Evolutionary conservation across 2,329 filamentous ascomycete genomes (phyloP).

Genomic region (Ascochyta lentis): DNA sequence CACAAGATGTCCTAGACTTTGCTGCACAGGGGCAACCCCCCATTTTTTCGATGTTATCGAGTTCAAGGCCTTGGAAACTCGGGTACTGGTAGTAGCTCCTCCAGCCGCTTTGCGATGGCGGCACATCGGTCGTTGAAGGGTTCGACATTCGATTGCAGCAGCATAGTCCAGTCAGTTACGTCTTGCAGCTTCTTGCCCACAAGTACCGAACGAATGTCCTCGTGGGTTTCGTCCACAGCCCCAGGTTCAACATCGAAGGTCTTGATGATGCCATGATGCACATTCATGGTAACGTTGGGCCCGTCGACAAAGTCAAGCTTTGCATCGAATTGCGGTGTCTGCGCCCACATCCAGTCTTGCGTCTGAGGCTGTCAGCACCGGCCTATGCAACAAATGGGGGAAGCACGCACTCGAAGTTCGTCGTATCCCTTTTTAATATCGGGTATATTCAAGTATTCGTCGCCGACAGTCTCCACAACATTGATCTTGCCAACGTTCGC

Average conservation of each 20-base stretch:
- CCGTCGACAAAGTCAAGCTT: slow-evolving; percentile 56
- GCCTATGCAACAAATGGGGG: background rate
- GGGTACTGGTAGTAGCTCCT: slow-evolving; percentile 33
- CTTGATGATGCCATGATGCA: slow-evolving; percentile 64
- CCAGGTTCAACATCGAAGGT: slow-evolving; percentile 47
- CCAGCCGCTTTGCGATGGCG: slow-evolving; percentile 26
- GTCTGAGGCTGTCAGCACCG: slow-evolving; percentile 57
- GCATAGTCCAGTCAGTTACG: slow-evolving; percentile 50
- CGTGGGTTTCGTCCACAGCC: slow-evolving; percentile 12
- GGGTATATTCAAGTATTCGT: slow-evolving; percentile 57
- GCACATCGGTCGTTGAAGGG: slow-evolving; percentile 21
- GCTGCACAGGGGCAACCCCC: no score
- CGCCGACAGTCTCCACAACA: slow-evolving; percentile 58
- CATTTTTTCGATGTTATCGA: no score
- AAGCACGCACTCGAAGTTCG: slow-evolving; percentile 64
- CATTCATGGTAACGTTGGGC: slow-evolving; percentile 34
- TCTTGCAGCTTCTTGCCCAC: slow-evolving; percentile 58
- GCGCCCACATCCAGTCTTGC: slow-evolving; percentile 77
- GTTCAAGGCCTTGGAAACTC: slow-evolving; percentile 11
- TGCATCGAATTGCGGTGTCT: slow-evolving; percentile 84
- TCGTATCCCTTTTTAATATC: slow-evolving; percentile 67
- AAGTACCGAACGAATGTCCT: slow-evolving; percentile 27
- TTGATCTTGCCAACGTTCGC: slow-evolving; percentile 48
- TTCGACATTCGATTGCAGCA: slow-evolving; percentile 26
- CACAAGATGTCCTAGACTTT: background rate